Base-by-base conservation (phyloP, 2,329 filamentous ascomycete species). In the Fusarium musae region DNA sequence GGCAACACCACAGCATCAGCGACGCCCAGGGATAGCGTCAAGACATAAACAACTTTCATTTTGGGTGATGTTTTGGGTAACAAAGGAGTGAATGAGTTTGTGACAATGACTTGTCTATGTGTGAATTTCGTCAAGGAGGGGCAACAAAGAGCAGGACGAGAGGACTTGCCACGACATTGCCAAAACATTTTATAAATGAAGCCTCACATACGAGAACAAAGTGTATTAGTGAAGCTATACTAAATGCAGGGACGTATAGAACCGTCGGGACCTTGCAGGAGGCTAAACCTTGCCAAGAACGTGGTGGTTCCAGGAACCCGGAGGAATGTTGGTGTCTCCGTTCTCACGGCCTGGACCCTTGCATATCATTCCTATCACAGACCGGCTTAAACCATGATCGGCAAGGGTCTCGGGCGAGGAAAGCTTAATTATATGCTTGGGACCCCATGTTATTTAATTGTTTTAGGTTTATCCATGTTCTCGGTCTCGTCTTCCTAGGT, bases 151-250 rank as follows among this genome's bases (percentile, higher is more conserved):
- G 19, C 23, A 39, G 36, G 40, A 13, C 11, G 12, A 6, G 21
- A 47, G 21, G 26, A 43, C 42, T 43, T 23, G 34, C 26, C 37
- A 40, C 46, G 59, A 40, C 36, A 42, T 34, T 34, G 9, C 11
- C 13, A 30, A 59, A 40, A 28, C 42, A 65, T 65, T 70, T 53
- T 69, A 69, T 69, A 69, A 44, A 49, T 40, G 19, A 26, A 15
- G 26, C 23, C 30, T 26, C 32, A 26, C 42, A 21, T 34, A 21
- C 19, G 30, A 42, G 15, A 1, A 12, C 3, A 15, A 23, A 42
- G n/a, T 52, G 21, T 52, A n/a, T 28, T 37, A 2, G 15, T 23
- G n/a, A 46, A 17, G 42, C 52, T 69, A 54, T 54, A 19, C 66
- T 54, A 3, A 37, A 69, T 69, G 46, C 66, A 70, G 66, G 59